Conservation (phyloP, 192 early-diverging fungal genomes). For the Podochytrium sp. region DNA sequence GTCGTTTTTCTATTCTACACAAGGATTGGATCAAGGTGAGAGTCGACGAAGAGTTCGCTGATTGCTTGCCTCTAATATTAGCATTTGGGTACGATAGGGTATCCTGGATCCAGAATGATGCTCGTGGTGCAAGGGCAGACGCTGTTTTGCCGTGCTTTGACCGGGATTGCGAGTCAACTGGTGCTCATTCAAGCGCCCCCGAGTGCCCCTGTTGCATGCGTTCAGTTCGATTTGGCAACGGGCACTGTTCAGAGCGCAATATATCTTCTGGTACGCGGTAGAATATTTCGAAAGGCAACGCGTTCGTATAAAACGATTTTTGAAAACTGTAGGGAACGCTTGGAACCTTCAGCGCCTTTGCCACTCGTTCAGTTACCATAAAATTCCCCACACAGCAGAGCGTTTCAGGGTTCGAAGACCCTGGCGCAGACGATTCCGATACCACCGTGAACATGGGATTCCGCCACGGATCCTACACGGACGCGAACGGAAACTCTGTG, state of each 20-base stretch:
- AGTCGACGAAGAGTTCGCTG: neutral
- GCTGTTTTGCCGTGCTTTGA: slow-evolving; percentile 26
- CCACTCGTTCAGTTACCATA: neutral
- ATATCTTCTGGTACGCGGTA: too few species aligned
- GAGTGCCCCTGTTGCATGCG: slow-evolving; percentile 17
- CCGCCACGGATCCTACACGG: neutral
- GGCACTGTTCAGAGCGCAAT: neutral
- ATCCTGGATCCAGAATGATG: slow-evolving; percentile 7
- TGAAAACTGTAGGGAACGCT: slow-evolving; percentile 6
- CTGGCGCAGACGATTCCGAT: neutral
- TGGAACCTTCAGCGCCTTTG: neutral
- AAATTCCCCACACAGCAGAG: neutral
- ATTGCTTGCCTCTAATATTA: neutral
- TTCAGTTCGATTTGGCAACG: neutral
- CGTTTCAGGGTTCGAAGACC: neutral
- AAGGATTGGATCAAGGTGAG: neutral
- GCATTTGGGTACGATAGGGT: slow-evolving; percentile 20
- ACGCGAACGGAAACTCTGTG: neutral
- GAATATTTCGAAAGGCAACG: too few species aligned
- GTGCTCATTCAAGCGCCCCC: neutral
- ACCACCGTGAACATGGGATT: neutral
- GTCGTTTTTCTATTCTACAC: slow-evolving; percentile 5
- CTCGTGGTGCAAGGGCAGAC: neutral
- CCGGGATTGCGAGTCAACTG: neutral
- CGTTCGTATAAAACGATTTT: too few species aligned